Evolutionary conservation across 441 rosid genomes (phyloP).

Genomic region (Viola pubescens): DNA sequence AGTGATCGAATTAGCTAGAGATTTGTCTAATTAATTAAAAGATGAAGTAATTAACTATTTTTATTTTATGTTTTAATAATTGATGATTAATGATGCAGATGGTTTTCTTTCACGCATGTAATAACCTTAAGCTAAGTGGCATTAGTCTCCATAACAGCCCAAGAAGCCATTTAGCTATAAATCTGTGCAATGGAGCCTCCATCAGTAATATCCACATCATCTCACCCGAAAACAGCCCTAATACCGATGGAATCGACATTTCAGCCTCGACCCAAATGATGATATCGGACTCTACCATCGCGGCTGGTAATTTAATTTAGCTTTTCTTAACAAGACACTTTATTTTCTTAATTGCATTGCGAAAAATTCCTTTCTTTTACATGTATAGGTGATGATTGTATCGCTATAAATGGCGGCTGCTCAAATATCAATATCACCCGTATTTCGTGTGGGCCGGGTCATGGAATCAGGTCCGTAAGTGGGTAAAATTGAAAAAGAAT

Average conservation of each 20-base stretch:
- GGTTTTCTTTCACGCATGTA: background rate
- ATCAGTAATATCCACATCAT: background rate
- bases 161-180: background rate
- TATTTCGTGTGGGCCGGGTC: conserved; percentile 41
- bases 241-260: background rate
- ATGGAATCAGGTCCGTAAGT: conserved; percentile 33
- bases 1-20: too few relatives aligned
- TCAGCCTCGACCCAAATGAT: background rate
- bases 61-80: too few relatives aligned
- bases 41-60: too few relatives aligned
- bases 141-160: background rate
- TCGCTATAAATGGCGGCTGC: conserved; percentile 28
- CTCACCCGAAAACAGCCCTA: background rate
- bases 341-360: too few relatives aligned
- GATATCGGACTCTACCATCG: background rate
- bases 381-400: conserved; percentile 36
- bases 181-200: background rate
- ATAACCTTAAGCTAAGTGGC: background rate
- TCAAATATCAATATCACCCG: conserved; percentile 19
- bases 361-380: background rate
- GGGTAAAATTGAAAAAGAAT: background rate
- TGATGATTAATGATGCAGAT: background rate
- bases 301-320: background rate
- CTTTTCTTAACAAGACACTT: too few relatives aligned
- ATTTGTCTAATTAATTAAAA: too few relatives aligned